Evolutionary conservation across 1,284 basidiomycete genomes (phyloP), one percentile per base, ranked within the genome.

Genomic region (Ceratobasidium sp.): DNA sequence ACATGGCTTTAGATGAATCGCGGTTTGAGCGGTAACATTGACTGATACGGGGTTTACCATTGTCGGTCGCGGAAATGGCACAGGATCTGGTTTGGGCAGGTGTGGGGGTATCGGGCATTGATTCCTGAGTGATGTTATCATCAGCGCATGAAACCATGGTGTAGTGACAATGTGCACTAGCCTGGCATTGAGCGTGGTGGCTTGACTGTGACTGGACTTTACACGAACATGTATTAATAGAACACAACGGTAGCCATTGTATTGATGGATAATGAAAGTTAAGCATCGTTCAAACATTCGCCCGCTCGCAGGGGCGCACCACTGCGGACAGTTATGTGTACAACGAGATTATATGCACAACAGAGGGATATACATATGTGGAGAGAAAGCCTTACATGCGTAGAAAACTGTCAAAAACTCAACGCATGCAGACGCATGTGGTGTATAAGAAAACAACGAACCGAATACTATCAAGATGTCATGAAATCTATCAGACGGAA

Each of bases 181-280:
- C 35, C 35, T 11, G 35, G 4, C 35, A 4, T 38, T 38, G 35
- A 11, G 35, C 11, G 35, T 38, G 35, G 35, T 11, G 35, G 11
- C 35, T 38, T 38, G 35, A 38, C 11, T 11, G 11, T 5, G 35
- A 11, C 6, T 5, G 35, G 35, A 38, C 35, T 11, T 38, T 38
- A 38, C 35, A 38, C n/a, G n/a, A 28, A n/a, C n/a, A 49, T 59
- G 47, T 59, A 59, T 59, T 41, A 59, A 54, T 59, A 71, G 54
- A 3, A 49, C 44, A 59, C 32, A 32, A 32, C 23, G 49, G 55
- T 52, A 44, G 44, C n/a, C 32, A 44, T 26, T 43, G 46, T 52
- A 43, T 30, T 46, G 46, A 50, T 50, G 46, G 43, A 52, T 38
- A 35, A 55, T 28, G n/a, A 26, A 14, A 46, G 11, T 28, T 49